Conservation (phyloP, 305 asterid species). For the Fraxinus angustifolia region DNA sequence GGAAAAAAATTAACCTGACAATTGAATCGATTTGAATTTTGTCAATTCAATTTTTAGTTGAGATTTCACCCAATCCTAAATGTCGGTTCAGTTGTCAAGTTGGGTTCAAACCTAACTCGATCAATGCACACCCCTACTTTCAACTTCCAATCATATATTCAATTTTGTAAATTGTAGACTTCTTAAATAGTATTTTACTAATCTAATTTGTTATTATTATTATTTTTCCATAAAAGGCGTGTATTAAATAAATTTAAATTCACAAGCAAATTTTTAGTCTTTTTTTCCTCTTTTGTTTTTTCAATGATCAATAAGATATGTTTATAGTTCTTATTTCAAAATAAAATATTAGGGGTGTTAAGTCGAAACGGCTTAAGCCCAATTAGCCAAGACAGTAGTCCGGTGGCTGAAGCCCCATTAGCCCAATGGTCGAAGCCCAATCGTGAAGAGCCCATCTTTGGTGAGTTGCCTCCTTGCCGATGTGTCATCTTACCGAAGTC, state of each 20-base stretch:
- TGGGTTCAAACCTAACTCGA: no score
- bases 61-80: background rate
- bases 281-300: background rate
- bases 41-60: background rate
- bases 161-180: background rate
- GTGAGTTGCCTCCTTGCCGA: no score
- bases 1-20: background rate
- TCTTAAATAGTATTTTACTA: background rate
- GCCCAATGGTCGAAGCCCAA: no score
- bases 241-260: background rate
- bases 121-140: background rate
- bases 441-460: no score
- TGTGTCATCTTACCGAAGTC: no score
- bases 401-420: no score
- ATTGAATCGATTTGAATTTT: background rate
- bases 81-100: background rate
- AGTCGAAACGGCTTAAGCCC: no score
- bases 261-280: background rate
- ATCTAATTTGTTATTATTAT: no score
- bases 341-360: background rate
- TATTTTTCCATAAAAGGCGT: background rate
- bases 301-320: background rate
- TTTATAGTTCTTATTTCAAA: background rate
- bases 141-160: background rate
- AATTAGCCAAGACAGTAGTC: no score